Evolutionary conservation across 495 filamentous ascomycete genomes (phyloP).

Genomic region (Tuber calosporum): DNA sequence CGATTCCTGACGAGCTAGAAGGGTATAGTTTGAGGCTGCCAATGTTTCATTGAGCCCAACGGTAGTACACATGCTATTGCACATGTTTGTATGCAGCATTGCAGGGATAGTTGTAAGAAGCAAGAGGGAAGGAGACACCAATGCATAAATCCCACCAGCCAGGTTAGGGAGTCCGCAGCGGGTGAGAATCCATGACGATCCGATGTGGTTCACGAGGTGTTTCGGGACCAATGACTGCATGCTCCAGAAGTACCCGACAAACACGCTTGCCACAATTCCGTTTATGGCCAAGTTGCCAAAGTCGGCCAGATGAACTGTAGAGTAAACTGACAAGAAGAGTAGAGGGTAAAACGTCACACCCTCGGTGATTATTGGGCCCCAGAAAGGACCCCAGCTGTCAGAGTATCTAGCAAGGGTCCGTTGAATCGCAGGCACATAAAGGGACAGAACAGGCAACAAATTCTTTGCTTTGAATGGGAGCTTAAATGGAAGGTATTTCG

Average conservation of each 20-base stretch:
- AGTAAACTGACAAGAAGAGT: slow-evolving; percentile 58
- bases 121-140: slow-evolving; percentile 61
- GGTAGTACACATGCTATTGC: slow-evolving; percentile 62
- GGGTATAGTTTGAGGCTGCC: slow-evolving; percentile 49
- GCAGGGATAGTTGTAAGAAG: slow-evolving; percentile 47
- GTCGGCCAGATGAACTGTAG: slow-evolving; percentile 46
- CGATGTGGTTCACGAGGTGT: slow-evolving; percentile 53
- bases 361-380: slow-evolving; percentile 71
- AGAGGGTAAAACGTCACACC: slow-evolving; percentile 64
- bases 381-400: slow-evolving; percentile 54
- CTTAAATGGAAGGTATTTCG: slow-evolving; percentile 48
- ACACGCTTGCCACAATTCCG: slow-evolving; percentile 38
- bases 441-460: slow-evolving; percentile 60
- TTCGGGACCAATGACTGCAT: slow-evolving; percentile 50
- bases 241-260: slow-evolving; percentile 58
- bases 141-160: slow-evolving; percentile 55
- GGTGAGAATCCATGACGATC: slow-evolving; percentile 57
- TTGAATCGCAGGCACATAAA: slow-evolving; percentile 66
- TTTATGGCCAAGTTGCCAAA: slow-evolving; percentile 23
- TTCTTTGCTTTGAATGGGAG: slow-evolving; percentile 45
- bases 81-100: slow-evolving; percentile 55
- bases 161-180: slow-evolving; percentile 64
- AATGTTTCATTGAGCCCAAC: slow-evolving; percentile 59
- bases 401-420: slow-evolving; percentile 60
- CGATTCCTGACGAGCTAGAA: slow-evolving; percentile 75